Conservation (phyloP, 2,329 filamentous ascomycete species). For the Alternaria brassicicola region DNA sequence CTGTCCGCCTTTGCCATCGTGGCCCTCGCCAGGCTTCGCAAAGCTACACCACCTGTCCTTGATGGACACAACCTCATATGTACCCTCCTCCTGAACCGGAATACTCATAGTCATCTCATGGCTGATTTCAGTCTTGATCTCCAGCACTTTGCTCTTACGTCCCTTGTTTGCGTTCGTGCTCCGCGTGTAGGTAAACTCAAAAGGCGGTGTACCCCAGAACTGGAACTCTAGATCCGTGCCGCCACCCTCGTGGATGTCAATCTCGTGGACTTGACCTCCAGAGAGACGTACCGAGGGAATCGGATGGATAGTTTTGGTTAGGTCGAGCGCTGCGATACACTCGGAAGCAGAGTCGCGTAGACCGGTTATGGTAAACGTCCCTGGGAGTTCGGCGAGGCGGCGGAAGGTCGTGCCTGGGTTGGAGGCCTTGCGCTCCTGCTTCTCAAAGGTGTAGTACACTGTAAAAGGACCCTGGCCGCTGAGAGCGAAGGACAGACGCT, state of each 20-base stretch:
- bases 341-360: constrained; percentile 87
- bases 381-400: constrained; percentile 89
- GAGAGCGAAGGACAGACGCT: constrained; percentile 89
- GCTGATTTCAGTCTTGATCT: constrained; percentile 87
- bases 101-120: constrained; percentile 82
- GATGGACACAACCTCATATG: constrained; percentile 95
- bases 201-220: constrained; percentile 93
- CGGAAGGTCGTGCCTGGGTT: constrained; percentile 83
- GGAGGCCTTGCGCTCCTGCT: constrained; percentile 76
- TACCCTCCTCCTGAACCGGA: constrained; percentile 88
- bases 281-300: constrained; percentile 91
- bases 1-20: constrained; percentile 42
- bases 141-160: constrained; percentile 72
- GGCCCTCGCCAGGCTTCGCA: constrained; percentile 67
- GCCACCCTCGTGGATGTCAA: constrained; percentile 96
- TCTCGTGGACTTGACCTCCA: constrained; percentile 77
- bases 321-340: constrained; percentile 79
- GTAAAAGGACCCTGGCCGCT: constrained; percentile 92
- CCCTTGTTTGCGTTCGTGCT: constrained; percentile 77
- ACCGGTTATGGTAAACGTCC: constrained; percentile 84
- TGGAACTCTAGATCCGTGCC: constrained; percentile 93
- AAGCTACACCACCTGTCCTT: constrained; percentile 93
- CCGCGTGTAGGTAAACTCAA: constrained; percentile 96
- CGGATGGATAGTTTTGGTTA: constrained; percentile 85
- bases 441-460: constrained; percentile 88